Conservation (phyloP, 1,139 yeast species). For the Hyphopichia fennica region DNA sequence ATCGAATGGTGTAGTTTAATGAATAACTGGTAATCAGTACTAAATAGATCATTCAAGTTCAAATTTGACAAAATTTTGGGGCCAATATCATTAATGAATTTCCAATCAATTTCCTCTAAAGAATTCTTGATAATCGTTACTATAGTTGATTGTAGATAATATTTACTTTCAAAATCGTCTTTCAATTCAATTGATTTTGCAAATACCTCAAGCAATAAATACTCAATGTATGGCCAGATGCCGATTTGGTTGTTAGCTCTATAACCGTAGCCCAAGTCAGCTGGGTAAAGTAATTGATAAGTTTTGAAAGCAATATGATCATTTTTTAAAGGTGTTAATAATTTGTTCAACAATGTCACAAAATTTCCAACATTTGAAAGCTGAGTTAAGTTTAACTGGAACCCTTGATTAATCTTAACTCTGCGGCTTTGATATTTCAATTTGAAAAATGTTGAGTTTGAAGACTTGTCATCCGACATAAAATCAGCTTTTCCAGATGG, state of each 20-base stretch:
- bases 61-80: constrained; percentile 27
- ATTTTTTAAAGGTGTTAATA: constrained; percentile 25
- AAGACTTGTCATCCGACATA: neutral
- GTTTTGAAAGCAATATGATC: constrained; percentile 35
- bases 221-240: constrained; percentile 80
- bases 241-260: constrained; percentile 56
- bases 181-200: constrained; percentile 37
- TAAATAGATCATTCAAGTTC: constrained; percentile 52
- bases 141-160: constrained; percentile 53
- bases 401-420: constrained; percentile 34
- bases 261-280: constrained; percentile 59
- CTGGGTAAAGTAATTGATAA: constrained; percentile 56
- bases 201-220: constrained; percentile 64
- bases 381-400: constrained; percentile 33
- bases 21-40: constrained; percentile 33
- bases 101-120: constrained; percentile 63
- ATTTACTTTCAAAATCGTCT: constrained; percentile 25
- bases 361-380: constrained; percentile 66
- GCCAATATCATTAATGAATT: constrained; percentile 47
- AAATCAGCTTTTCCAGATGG: neutral
- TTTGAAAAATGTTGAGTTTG: neutral
- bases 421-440: constrained; percentile 21
- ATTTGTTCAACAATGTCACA: constrained; percentile 45
- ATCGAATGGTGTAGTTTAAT: constrained; percentile 68
- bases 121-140: constrained; percentile 54